A percentile compares a stretch with the other conserved stretches of the same genome.
phyloP scores from a whole-genome alignment of 306 rosid genomes.

The Cucumis hystrix region DNA sequence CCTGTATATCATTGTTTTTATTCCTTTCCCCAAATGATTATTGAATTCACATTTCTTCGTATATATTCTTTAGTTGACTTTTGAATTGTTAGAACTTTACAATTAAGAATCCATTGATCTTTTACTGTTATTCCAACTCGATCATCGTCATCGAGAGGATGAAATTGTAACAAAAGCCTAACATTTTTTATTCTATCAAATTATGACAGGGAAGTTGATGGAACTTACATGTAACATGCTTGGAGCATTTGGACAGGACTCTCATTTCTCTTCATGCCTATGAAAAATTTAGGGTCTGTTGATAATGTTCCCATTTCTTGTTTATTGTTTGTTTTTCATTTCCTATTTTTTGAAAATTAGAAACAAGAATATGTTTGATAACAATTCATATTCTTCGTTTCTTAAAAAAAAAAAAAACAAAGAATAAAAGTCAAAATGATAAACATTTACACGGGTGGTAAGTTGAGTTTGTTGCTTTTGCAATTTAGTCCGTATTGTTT shows the following conservation, averaged over 20 bases:
- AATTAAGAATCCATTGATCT: neutral
- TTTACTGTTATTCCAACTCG: neutral
- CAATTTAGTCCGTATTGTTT: neutral
- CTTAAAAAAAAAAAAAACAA: neutral
- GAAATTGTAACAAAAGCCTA: neutral
- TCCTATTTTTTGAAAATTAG: too few species aligned
- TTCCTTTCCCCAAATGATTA: neutral
- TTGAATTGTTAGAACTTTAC: neutral
- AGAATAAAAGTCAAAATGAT: neutral
- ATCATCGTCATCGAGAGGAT: neutral
- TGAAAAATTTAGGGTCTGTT: conserved; percentile 7
- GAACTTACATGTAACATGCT: conserved; percentile 71
- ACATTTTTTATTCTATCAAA: neutral
- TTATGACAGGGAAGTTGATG: conserved; percentile 66
- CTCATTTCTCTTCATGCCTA: conserved; percentile 52
- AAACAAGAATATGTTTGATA: too few species aligned
- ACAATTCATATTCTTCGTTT: too few species aligned
- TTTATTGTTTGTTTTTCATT: too few species aligned
- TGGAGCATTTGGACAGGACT: conserved; percentile 60
- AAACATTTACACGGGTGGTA: neutral
- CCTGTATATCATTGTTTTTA: neutral
- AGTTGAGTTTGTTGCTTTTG: neutral
- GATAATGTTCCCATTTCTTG: too few species aligned
- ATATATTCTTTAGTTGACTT: neutral
- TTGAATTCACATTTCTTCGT: neutral